These are phyloP conservation scores for Pyronema omphalodes DNA, from an alignment of 495 filamentous ascomycete genomes.

Conservation along the genomic window DNA sequence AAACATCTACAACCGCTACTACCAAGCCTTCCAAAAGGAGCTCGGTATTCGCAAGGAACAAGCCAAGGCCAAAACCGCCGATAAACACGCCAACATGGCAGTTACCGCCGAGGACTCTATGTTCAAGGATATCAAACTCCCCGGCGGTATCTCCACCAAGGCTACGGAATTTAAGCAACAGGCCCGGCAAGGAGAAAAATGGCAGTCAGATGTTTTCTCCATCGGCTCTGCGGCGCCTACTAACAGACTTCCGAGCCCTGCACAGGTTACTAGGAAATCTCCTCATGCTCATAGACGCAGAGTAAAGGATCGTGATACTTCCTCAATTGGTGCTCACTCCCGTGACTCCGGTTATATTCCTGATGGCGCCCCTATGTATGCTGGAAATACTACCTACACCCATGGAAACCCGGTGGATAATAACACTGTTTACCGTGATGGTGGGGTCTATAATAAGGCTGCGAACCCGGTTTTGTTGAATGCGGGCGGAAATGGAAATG, in stretches of 20 bases:
- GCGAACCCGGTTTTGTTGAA: too few relatives aligned
- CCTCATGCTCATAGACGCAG: conserved; percentile 13
- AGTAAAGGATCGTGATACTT: conserved; percentile 9
- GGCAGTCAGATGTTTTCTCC: conserved; percentile 87
- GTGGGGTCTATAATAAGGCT: too few relatives aligned
- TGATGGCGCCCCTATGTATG: conserved; percentile 4
- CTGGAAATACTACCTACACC: not conserved
- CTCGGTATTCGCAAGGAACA: conserved; percentile 56
- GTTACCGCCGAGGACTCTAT: conserved; percentile 80
- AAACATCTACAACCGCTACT: conserved; percentile 77
- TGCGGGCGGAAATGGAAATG: too few relatives aligned
- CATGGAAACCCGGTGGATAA: too few relatives aligned
- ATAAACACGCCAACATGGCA: conserved; percentile 73
- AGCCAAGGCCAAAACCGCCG: conserved; percentile 38
- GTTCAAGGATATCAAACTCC: conserved; percentile 72
- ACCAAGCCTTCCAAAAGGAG: conserved; percentile 53
- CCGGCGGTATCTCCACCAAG: conserved; percentile 82
- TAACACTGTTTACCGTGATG: too few relatives aligned
- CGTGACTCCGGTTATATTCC: conserved; percentile 18
- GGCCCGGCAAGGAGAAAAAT: conserved; percentile 71
- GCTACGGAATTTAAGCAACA: conserved; percentile 87
- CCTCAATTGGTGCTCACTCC: conserved; percentile 9
- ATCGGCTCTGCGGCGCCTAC: conserved; percentile 64
- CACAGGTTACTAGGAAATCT: conserved; percentile 47
- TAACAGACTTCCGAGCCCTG: conserved; percentile 45